Percentiles rank a stretch among this genome's conserved stretches.
Evolutionary conservation across 2,329 filamentous ascomycete genomes (phyloP).

Genomic region (Hymenoscyphus occultus): DNA sequence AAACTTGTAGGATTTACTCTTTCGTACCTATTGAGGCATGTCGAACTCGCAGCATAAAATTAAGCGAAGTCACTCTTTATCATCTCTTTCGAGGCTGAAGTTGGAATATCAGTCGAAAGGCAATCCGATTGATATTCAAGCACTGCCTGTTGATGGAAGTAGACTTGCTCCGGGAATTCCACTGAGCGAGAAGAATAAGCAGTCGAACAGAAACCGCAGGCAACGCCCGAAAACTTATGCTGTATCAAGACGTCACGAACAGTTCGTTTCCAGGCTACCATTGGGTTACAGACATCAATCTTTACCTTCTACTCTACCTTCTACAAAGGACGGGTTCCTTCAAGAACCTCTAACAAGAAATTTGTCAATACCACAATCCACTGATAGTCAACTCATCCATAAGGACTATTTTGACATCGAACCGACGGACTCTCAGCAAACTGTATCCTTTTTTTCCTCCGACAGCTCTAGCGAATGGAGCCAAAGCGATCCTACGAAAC

Average conservation of each 20-base stretch:
- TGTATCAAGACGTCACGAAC: neutral
- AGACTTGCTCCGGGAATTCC: neutral
- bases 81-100: neutral
- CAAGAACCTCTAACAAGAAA: neutral
- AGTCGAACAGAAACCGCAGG: neutral
- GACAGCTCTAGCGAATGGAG: neutral
- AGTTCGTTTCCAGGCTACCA: neutral
- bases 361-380: neutral
- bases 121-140: neutral
- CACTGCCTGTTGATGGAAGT: neutral
- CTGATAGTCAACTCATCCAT: neutral
- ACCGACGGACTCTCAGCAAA: neutral
- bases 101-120: neutral
- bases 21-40: neutral
- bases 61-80: neutral
- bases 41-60: neutral
- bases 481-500: neutral
- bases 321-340: neutral
- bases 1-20: neutral
- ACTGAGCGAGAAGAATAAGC: neutral
- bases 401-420: neutral
- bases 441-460: neutral
- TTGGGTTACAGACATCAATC: neutral
- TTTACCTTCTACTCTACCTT: neutral
- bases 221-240: neutral